These are phyloP conservation scores for Helicocarpus griseus DNA, from an alignment of 2,329 filamentous ascomycete genomes.

Conservation along the genomic window DNA sequence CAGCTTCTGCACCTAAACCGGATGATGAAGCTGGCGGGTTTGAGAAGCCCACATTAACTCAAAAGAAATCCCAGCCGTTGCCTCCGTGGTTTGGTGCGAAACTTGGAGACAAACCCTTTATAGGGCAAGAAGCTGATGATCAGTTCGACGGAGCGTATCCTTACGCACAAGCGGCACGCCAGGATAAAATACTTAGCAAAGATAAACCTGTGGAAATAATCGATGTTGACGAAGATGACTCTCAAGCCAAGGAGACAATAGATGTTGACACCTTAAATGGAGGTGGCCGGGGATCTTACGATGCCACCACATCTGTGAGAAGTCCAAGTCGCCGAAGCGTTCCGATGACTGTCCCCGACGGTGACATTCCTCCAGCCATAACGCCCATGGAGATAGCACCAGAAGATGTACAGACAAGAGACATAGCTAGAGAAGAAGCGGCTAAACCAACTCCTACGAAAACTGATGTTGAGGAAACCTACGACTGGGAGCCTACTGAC, in stretches of 20 bases:
- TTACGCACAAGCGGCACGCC: conserved; percentile 19
- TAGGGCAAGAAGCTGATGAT: conserved; percentile 23
- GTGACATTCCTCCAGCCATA: not conserved
- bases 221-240: conserved; percentile 7
- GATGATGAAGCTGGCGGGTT: conserved; percentile 55
- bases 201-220: conserved; percentile 8
- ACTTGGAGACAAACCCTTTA: conserved; percentile 22
- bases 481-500: conserved; percentile 13
- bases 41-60: conserved; percentile 38
- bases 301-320: not conserved
- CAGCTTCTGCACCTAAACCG: conserved; percentile 27
- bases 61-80: conserved; percentile 24
- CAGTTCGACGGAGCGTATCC: conserved; percentile 8
- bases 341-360: not conserved
- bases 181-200: conserved; percentile 13
- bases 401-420: not conserved
- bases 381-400: not conserved
- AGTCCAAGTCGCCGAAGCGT: not conserved
- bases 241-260: not conserved
- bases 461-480: conserved; percentile 11
- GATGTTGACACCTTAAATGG: not conserved
- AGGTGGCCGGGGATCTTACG: conserved; percentile 3
- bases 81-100: conserved; percentile 39
- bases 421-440: not conserved
- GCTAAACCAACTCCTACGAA: not conserved